phyloP scores from a whole-genome alignment of 345 rosid genomes.

The Noccaea caerulescens region DNA sequence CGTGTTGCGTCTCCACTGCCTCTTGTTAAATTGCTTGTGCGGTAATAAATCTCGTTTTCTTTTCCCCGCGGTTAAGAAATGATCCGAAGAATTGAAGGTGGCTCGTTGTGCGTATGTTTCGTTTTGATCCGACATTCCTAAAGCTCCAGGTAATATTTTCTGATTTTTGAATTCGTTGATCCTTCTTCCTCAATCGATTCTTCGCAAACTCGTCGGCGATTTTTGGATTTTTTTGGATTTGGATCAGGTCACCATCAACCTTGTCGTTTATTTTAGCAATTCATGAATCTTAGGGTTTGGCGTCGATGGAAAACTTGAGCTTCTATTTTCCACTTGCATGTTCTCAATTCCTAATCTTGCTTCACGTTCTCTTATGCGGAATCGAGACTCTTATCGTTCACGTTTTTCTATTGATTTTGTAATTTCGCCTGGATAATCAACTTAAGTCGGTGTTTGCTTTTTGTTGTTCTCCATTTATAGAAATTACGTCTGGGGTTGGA shows the following conservation, averaged over 20 bases:
- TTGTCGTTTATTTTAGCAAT: neutral
- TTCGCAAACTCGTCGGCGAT: conserved; percentile 13
- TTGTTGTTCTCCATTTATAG: neutral
- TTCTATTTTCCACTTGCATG: neutral
- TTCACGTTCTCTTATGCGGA: neutral
- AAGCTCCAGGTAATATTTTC: conserved; percentile 37
- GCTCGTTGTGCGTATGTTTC: conserved; percentile 37
- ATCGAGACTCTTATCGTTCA: conserved; percentile 10
- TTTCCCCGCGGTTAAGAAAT: conserved; percentile 31
- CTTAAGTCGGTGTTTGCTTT: neutral
- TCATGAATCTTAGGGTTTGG: neutral
- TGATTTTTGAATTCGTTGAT: neutral
- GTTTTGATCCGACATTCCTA: conserved; percentile 43
- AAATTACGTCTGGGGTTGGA: neutral
- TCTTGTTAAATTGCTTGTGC: conserved; percentile 14
- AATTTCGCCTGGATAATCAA: neutral
- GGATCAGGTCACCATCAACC: conserved; percentile 23
- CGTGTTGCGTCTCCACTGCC: conserved; percentile 36
- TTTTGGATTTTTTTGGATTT: conserved; percentile 9
- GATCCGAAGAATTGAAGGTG: conserved; percentile 23
- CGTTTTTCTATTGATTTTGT: neutral
- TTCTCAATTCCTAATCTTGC: conserved; percentile 2
- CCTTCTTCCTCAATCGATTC: conserved; percentile 14
- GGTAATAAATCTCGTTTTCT: conserved; percentile 13
- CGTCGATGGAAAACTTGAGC: conserved; percentile 3